Evolutionary conservation across 208 protist genomes (phyloP).

Genomic region (Angomonas desouzai): DNA sequence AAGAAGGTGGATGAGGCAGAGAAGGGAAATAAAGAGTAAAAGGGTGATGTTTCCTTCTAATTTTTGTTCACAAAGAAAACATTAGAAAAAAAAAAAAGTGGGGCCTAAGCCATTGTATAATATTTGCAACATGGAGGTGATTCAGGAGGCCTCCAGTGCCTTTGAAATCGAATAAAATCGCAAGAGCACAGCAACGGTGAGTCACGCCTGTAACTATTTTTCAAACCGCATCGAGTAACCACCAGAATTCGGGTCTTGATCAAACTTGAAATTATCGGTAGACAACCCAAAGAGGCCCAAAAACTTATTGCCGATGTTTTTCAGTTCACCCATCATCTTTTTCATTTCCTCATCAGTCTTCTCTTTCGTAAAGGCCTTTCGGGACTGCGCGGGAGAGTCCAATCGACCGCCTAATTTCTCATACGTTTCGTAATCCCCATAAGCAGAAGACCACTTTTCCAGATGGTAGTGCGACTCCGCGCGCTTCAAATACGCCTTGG

Average conservation of each 20-base stretch:
- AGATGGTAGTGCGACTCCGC: slow-evolving; percentile 87
- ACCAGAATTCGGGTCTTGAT: slow-evolving; percentile 92
- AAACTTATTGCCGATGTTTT: slow-evolving; percentile 95
- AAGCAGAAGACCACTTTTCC: slow-evolving; percentile 79
- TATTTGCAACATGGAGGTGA: too few species aligned
- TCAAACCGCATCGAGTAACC: slow-evolving; percentile 94
- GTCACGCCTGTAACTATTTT: slow-evolving; percentile 15
- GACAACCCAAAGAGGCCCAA: slow-evolving; percentile 95
- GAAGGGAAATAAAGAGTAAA: slow-evolving; percentile 1
- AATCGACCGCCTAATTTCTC: slow-evolving; percentile 68
- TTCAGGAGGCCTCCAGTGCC: not conserved
- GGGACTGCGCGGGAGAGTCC: slow-evolving; percentile 27
- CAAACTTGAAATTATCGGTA: slow-evolving; percentile 97
- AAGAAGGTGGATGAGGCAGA: not conserved
- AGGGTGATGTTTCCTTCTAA: too few species aligned
- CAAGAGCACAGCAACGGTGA: too few species aligned
- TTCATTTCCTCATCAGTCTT: slow-evolving; percentile 92
- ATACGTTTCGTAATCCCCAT: slow-evolving; percentile 87
- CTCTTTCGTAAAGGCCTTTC: slow-evolving; percentile 62
- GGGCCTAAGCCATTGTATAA: too few species aligned
- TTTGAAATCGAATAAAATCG: too few species aligned
- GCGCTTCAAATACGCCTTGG: slow-evolving; percentile 82
- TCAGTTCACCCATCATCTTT: slow-evolving; percentile 95
- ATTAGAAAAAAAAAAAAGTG: not conserved
- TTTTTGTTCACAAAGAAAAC: too few species aligned